These are phyloP conservation scores for Monascus purpureus DNA, from an alignment of 495 filamentous ascomycete genomes.

Conservation along the genomic window DNA sequence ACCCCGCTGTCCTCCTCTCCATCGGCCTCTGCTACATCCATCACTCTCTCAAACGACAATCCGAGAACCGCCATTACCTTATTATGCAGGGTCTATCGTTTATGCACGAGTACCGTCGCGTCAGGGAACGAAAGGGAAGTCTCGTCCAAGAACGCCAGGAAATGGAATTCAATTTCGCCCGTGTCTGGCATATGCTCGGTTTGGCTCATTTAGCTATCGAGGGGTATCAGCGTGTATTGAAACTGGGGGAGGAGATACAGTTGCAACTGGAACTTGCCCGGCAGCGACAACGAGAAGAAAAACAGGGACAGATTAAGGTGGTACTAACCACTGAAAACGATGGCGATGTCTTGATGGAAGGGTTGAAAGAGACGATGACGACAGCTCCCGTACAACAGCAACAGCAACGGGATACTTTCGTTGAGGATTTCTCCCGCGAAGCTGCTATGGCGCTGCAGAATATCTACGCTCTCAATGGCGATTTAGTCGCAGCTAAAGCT, in stretches of 20 bases:
- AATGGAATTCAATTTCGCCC: conserved; percentile 78
- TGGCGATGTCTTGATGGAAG: conserved; percentile 13
- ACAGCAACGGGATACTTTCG: conserved; percentile 7
- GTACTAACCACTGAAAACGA: no score
- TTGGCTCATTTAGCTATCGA: conserved; percentile 62
- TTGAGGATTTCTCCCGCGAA: conserved; percentile 55
- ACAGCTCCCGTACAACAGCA: conserved; percentile 5
- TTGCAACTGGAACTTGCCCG: no score
- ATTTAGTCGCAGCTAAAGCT: conserved; percentile 37
- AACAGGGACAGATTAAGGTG: conserved; percentile 8
- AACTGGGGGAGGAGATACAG: conserved; percentile 29
- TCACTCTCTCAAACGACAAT: conserved; percentile 72
- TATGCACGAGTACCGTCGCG: conserved; percentile 60
- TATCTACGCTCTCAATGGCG: conserved; percentile 50
- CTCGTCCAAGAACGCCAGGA: conserved; percentile 51
- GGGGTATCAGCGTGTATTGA: conserved; percentile 51
- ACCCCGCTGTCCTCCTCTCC: conserved; percentile 61
- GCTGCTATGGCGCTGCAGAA: conserved; percentile 64
- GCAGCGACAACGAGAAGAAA: no score
- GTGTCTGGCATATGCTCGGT: conserved; percentile 69
- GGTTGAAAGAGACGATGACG: conserved; percentile 5
- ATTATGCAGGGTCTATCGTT: conserved; percentile 76
- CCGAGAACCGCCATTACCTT: conserved; percentile 76
- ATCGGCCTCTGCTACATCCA: conserved; percentile 63
- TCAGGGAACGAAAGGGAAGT: conserved; percentile 21